Evolutionary conservation across 169 alveolate genomes (phyloP).

Genomic region (Babesia bovis): DNA sequence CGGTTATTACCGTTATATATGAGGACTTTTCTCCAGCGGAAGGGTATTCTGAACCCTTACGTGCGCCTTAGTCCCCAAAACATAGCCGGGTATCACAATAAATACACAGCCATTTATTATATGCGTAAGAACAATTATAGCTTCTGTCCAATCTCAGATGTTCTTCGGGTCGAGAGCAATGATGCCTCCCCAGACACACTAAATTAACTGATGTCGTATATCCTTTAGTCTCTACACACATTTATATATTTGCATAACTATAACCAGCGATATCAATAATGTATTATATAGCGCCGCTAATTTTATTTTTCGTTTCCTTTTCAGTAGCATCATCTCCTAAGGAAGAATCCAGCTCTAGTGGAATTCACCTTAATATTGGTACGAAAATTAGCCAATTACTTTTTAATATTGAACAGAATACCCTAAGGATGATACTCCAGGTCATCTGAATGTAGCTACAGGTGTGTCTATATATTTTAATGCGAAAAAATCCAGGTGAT

Average conservation of each 20-base stretch:
- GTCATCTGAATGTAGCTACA: constrained; percentile 46
- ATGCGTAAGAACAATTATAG: constrained; percentile 6
- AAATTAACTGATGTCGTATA: constrained; percentile 18
- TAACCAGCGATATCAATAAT: too few species aligned
- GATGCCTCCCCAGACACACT: constrained; percentile 2
- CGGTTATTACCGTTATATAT: too few species aligned
- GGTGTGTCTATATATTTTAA: constrained; percentile 22
- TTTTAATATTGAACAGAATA: constrained; percentile 13
- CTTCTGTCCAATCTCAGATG: constrained; percentile 20
- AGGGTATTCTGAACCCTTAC: too few species aligned
- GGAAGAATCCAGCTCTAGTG: constrained; percentile 2
- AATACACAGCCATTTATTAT: constrained; percentile 19
- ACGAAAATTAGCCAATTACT: background rate
- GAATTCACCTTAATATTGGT: constrained; percentile 66
- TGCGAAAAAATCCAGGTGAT: background rate
- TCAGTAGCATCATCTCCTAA: background rate
- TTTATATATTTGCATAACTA: background rate
- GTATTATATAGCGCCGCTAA: background rate
- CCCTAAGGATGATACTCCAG: constrained; percentile 40
- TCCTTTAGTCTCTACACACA: constrained; percentile 20
- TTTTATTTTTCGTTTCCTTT: background rate
- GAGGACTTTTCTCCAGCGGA: too few species aligned
- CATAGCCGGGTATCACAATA: constrained; percentile 17
- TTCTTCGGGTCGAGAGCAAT: background rate
- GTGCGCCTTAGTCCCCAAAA: constrained; percentile 20